Evolutionary conservation across 2,329 filamentous ascomycete species (phyloP), one percentile per base, ranked within the genome.

Genomic region (Xylariales sp.): DNA sequence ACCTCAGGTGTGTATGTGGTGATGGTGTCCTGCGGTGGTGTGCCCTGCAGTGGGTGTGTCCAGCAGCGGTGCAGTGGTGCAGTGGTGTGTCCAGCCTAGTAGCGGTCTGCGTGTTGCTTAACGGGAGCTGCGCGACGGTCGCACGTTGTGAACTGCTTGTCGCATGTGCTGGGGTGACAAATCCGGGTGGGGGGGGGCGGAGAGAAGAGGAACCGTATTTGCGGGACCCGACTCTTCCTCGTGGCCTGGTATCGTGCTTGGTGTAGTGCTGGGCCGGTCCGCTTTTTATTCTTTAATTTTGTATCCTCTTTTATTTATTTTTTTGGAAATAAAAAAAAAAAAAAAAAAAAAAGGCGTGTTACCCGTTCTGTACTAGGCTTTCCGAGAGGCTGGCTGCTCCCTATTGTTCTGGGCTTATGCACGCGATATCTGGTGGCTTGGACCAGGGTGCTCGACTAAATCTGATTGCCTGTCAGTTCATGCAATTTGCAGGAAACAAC

Each of bases 301-400:
- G 23, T 23, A 23, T 23, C 23, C 23, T 23, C 23, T 23, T 23
- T 23, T 23, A n/a, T n/a, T n/a, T n/a, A n/a, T 23, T 23, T 23
- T 23, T 23, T 23, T 23, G 23, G 23, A 23, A 23, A 23, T 2
- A 23, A 23, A 23, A 23, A 23, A 23, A 23, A 23, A 23, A 23
- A 23, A 39, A 39, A 39, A 36, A 36, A 36, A 36, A 36, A 34
- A 68, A 69, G 69, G 70, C 67, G 71, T 73, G 64, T 65, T 71
- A 73, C 70, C 71, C 73, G 71, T 72, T 69, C 59, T 57, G 54
- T 68, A 68, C 68, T 72, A 71, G 65, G 56, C 56, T 36, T 63
- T 55, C n/a, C 49, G 55, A 23, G 1, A 2, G 23, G 23, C 23
- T 23, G 23, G 23, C 23, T 23, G 23, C 23, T 23, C 23, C 23